Evolutionary conservation across 108 stramenopile genomes (phyloP), one percentile per base, ranked within the genome.

Genomic region (Cyclotella atomus): DNA sequence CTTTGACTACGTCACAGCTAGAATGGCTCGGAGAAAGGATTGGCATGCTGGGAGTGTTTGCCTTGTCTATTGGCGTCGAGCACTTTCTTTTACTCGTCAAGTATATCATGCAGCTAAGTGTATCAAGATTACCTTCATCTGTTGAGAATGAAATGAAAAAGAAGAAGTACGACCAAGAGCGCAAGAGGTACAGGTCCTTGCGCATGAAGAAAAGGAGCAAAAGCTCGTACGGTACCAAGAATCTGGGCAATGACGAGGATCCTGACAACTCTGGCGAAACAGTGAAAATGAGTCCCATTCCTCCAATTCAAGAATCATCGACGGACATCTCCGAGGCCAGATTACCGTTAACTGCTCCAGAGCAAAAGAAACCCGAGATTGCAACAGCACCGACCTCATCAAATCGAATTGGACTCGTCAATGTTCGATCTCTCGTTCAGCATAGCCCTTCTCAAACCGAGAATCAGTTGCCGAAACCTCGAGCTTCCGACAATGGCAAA

Each of bases 31-130:
- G 46, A 14, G 79, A 83, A 10, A 30, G 83, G 25, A 69, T 91
- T 55, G 89, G 90, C 29, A 60, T 73, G 21, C 71, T 91, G 24
- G 88, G 81, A 12, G 65, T 91, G 19, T 88, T 96, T 35, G 84
- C 77, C 3, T 66, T 94, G 49, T 88, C 92, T n/a, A 92, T 96
- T 33, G 90, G 83, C 14, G 90, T 87, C 90, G 95, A 96, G 56
- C 93, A 94, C 69, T 60, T 88, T n/a, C 90, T 96, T 89, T 81
- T 96, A 0, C 86, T 94, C 23, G 83, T 96, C 67, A 96, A 94
- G 63, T 94, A 96, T 35, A 76, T 91, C 29, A 86, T 96, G 91
- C 84, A 90, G 45, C 66, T 82, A 50, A 81, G 86, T 25, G 86
- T 88, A 30, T 89, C 88, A 21, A 65, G 76, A 36, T 68, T 90